phyloP scores from a whole-genome alignment of 768 basidiomycete genomes.

The Mycena capillaripes region DNA sequence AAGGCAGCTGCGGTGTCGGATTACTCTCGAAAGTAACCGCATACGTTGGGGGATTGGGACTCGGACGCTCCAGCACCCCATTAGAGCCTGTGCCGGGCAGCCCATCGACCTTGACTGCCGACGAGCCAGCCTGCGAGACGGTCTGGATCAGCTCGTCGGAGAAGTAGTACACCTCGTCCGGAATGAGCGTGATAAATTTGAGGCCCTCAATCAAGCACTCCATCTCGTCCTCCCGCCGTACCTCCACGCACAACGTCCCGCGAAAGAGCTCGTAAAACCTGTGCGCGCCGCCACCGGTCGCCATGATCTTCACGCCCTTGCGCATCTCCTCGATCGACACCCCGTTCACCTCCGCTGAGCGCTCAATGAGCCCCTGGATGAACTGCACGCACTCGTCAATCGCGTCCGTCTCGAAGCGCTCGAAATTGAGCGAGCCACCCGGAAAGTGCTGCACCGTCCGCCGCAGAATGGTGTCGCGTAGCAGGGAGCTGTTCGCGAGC shows the following conservation, averaged over 20 bases:
- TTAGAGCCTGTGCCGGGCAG: constrained; percentile 29
- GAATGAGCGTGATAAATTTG: constrained; percentile 95
- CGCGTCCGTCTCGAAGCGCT: constrained; percentile 94
- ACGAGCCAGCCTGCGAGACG: constrained; percentile 50
- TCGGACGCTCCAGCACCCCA: constrained; percentile 80
- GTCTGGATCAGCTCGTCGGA: constrained; percentile 95
- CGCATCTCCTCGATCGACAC: constrained; percentile 94
- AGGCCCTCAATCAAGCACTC: constrained; percentile 97
- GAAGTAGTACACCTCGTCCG: constrained; percentile 98
- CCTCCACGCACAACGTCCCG: constrained; percentile 84
- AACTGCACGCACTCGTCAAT: constrained; percentile 89
- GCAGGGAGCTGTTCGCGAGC: constrained; percentile 55
- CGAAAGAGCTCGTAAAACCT: constrained; percentile 90
- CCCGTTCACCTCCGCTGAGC: constrained; percentile 87
- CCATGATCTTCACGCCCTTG: constrained; percentile 94
- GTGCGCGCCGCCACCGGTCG: constrained; percentile 98
- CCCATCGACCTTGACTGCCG: constrained; percentile 16
- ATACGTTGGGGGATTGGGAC: constrained; percentile 91
- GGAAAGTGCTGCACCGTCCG: constrained; percentile 88
- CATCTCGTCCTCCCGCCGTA: constrained; percentile 97
- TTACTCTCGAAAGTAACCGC: constrained; percentile 89
- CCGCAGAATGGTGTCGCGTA: constrained; percentile 77
- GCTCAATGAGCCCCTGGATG: constrained; percentile 87
- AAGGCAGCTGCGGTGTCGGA: constrained; percentile 92
- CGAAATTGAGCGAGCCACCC: constrained; percentile 97